A percentile compares a stretch with the other conserved stretches of the same genome.
phyloP scores from a whole-genome alignment of 495 filamentous ascomycete genomes.

The Daldinia concentrica region DNA sequence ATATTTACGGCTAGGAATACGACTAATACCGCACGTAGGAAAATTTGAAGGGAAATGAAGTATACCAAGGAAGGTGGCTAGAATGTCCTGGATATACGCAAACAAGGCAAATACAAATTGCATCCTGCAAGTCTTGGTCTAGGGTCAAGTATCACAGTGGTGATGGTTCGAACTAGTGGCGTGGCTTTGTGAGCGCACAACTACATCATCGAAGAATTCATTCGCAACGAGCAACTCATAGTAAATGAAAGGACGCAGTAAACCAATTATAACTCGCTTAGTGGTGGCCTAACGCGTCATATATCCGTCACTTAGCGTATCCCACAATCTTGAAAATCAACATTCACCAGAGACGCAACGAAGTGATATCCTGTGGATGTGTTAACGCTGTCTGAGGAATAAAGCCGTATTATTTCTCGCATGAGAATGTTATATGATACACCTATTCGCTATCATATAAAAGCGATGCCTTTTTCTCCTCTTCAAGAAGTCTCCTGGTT shows the following conservation, averaged over 20 bases:
- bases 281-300: constrained; percentile 7
- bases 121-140: too few relatives aligned
- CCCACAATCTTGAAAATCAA: neutral
- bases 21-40: neutral
- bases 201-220: neutral
- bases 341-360: neutral
- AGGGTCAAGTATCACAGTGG: neutral
- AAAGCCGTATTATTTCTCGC: neutral
- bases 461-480: neutral
- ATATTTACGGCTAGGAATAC: neutral
- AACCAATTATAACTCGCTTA: neutral
- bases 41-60: neutral
- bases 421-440: neutral
- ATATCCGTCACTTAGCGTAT: constrained; percentile 13
- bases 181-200: neutral
- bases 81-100: neutral
- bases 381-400: neutral
- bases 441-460: too few relatives aligned
- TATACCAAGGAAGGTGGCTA: neutral
- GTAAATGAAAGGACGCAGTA: neutral
- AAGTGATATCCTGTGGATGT: neutral
- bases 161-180: neutral
- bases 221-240: neutral
- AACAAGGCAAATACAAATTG: neutral
- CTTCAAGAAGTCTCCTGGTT: neutral